Conservation (phyloP, 2,329 filamentous ascomycete species). For the Decorospora gaudefroyi region DNA sequence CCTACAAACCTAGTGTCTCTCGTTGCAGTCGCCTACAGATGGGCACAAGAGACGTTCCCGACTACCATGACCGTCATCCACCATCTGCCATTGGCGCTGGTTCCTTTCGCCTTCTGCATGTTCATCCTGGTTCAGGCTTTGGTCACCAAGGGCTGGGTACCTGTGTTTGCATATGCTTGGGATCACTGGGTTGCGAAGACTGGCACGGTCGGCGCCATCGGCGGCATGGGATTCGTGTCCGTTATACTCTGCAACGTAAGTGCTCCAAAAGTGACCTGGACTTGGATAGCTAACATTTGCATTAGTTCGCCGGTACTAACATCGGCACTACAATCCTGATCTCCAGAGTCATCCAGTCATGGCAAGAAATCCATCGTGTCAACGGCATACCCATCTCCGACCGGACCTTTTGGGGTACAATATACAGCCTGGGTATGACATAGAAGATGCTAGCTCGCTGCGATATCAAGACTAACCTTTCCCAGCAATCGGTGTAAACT, state of each 20-base stretch:
- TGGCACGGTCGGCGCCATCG: slow-evolving; percentile 68
- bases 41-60: slow-evolving; percentile 71
- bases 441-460: too few relatives aligned
- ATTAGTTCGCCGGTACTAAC: slow-evolving; percentile 74
- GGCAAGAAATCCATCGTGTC: slow-evolving; percentile 62
- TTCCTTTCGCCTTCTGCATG: slow-evolving; percentile 75
- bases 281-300: background rate
- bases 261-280: slow-evolving; percentile 17
- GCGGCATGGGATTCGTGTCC: slow-evolving; percentile 73
- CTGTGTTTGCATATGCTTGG: slow-evolving; percentile 74
- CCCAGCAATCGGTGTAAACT: slow-evolving; percentile 76
- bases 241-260: slow-evolving; percentile 73
- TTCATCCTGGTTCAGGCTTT: slow-evolving; percentile 74
- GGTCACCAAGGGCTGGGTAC: slow-evolving; percentile 75
- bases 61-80: slow-evolving; percentile 67
- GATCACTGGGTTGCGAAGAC: slow-evolving; percentile 72
- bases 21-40: slow-evolving; percentile 54
- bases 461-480: too few relatives aligned
- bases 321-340: slow-evolving; percentile 76
- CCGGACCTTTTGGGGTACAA: slow-evolving; percentile 72
- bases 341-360: slow-evolving; percentile 70
- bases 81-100: slow-evolving; percentile 68
- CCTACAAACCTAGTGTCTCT: slow-evolving; percentile 60
- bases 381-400: slow-evolving; percentile 60
- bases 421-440: slow-evolving; percentile 58